These are phyloP conservation scores for Sungouiozyma intestinalis DNA, from an alignment of 805 yeast genomes.

Conservation along the genomic window DNA sequence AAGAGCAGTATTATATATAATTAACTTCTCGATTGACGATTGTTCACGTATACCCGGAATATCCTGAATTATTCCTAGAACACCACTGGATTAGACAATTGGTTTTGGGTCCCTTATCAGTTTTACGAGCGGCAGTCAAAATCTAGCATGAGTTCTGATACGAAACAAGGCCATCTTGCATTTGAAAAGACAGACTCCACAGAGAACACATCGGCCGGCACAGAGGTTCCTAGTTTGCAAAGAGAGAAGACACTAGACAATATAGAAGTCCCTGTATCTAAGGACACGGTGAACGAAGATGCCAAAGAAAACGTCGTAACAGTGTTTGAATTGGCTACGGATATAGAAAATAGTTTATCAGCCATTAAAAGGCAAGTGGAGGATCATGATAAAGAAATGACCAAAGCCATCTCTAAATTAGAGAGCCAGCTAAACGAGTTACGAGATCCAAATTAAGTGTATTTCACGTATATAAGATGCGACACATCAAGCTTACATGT, in stretches of 20 bases:
- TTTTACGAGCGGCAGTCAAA: no score
- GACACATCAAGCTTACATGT: not conserved
- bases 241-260: not conserved
- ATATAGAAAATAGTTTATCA: conserved; percentile 18
- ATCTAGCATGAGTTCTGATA: not conserved
- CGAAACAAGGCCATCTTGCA: not conserved
- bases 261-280: not conserved
- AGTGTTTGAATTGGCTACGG: conserved; percentile 22
- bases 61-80: no score
- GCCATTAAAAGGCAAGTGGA: conserved; percentile 11
- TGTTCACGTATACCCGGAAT: no score
- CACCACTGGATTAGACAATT: no score
- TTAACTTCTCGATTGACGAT: no score
- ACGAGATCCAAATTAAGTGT: conserved; percentile 1
- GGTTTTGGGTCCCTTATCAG: no score
- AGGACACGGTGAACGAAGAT: conserved; percentile 1
- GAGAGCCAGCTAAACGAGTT: conserved; percentile 14
- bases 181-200: not conserved
- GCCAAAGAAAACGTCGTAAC: conserved; percentile 11
- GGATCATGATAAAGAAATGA: conserved; percentile 16
- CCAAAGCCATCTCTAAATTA: conserved; percentile 10
- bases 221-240: not conserved
- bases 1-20: no score
- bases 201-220: not conserved
- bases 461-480: not conserved